Conservation (phyloP, 371 early-diverging fungal genomes). For the Syncephalastrum sp. region DNA sequence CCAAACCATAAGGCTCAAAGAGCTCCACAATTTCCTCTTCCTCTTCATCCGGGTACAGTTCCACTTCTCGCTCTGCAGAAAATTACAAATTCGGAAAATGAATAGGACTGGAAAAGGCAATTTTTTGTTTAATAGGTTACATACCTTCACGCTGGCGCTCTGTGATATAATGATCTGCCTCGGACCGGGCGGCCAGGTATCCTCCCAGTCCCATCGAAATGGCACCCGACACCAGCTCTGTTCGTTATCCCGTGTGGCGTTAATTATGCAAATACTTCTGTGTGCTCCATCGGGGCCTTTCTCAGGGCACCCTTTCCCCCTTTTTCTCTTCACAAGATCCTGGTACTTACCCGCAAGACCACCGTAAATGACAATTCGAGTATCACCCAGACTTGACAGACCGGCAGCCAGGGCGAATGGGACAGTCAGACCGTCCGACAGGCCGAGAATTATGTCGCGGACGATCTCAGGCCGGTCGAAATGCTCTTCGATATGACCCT, state of each 20-base stretch:
- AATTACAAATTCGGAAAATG: background rate
- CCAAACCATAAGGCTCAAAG: conserved; percentile 63
- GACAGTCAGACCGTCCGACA: conserved; percentile 76
- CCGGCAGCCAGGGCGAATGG: conserved; percentile 81
- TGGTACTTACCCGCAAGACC: conserved; percentile 59
- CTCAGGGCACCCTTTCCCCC: no score
- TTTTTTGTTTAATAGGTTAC: conserved; percentile 7
- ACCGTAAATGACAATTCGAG: conserved; percentile 65
- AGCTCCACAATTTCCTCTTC: conserved; percentile 65
- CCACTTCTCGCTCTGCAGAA: conserved; percentile 49
- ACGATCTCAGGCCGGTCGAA: conserved; percentile 66
- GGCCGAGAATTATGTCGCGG: conserved; percentile 64
- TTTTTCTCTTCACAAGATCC: no score
- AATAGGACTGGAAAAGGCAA: background rate
- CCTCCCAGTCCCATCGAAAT: conserved; percentile 69
- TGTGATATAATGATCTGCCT: conserved; percentile 69
- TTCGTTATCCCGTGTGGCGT: no score
- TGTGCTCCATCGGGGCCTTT: no score
- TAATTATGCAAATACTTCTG: no score
- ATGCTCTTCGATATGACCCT: conserved; percentile 60
- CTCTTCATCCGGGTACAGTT: conserved; percentile 59
- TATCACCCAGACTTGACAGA: conserved; percentile 59
- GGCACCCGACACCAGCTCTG: conserved; percentile 64
- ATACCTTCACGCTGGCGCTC: conserved; percentile 59
- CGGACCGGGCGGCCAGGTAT: conserved; percentile 64